Evolutionary conservation across 2,329 filamentous ascomycete genomes (phyloP).

Genomic region (Pyricularia grisea): DNA sequence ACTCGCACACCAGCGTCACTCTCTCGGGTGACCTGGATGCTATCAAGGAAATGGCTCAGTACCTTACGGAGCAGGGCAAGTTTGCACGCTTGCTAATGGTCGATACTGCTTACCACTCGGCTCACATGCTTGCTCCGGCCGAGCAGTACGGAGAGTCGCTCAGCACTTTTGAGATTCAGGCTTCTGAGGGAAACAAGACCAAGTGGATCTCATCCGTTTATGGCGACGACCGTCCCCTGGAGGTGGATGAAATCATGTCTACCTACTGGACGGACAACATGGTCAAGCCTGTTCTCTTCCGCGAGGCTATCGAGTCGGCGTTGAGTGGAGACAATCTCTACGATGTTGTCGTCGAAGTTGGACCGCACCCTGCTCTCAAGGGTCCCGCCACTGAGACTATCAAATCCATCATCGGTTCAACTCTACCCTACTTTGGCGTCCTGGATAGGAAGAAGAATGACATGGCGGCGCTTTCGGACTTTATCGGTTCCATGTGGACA

Average conservation of each 20-base stretch:
- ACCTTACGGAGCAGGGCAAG: constrained; percentile 14
- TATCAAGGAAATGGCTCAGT: constrained; percentile 13
- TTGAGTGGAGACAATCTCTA: constrained; percentile 12
- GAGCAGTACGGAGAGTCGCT: constrained; percentile 23
- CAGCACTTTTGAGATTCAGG: constrained; percentile 16
- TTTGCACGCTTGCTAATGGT: constrained; percentile 28
- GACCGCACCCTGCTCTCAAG: constrained; percentile 34
- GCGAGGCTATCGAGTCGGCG: constrained; percentile 24
- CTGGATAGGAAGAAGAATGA: constrained; percentile 21
- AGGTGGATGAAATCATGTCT: constrained; percentile 10
- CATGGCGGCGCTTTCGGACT: constrained; percentile 19
- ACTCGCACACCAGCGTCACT: constrained; percentile 21
- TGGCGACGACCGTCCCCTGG: constrained; percentile 9
- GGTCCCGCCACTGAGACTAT: constrained; percentile 26
- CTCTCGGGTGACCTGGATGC: constrained; percentile 24
- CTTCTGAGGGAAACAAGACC: constrained; percentile 14
- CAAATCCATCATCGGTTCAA: not conserved
- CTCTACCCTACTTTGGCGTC: constrained; percentile 21
- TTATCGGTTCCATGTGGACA: constrained; percentile 23
- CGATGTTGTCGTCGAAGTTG: constrained; percentile 32
- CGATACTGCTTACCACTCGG: constrained; percentile 39
- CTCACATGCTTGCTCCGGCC: constrained; percentile 31
- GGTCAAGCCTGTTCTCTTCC: constrained; percentile 31
- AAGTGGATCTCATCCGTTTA: constrained; percentile 32
- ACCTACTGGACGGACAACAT: constrained; percentile 37